Evolutionary conservation across 345 rosid genomes (phyloP).

Genomic region (Fremontodendron californicum): DNA sequence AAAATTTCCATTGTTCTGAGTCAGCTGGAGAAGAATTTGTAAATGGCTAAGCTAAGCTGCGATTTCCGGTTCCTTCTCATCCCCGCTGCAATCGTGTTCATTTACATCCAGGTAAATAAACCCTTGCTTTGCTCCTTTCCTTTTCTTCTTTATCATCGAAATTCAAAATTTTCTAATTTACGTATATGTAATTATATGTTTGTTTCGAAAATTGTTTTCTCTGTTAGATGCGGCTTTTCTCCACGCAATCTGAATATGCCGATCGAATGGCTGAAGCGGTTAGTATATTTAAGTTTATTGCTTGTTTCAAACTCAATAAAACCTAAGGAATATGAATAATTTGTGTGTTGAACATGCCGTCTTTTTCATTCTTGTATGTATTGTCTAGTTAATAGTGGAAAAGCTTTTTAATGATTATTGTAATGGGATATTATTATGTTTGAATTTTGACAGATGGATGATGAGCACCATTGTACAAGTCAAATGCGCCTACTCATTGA

Average conservation of each 20-base stretch:
- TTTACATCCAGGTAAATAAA: constrained; percentile 69
- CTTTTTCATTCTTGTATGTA: background rate
- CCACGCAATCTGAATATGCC: constrained; percentile 73
- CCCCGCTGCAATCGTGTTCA: constrained; percentile 65
- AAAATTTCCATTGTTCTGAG: background rate
- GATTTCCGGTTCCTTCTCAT: constrained; percentile 79
- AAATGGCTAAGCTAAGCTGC: constrained; percentile 29
- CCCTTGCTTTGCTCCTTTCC: background rate
- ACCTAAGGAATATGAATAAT: background rate
- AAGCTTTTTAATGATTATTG: background rate
- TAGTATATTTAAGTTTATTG: constrained; percentile 18
- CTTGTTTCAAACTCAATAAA: background rate
- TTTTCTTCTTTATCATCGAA: background rate
- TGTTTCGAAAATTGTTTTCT: background rate
- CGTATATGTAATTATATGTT: background rate
- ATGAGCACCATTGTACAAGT: constrained; percentile 73
- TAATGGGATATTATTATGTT: background rate
- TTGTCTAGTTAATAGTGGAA: background rate
- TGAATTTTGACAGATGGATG: constrained; percentile 52
- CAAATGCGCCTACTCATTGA: constrained; percentile 73
- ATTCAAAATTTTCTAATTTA: background rate
- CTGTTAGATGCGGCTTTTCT: constrained; percentile 70
- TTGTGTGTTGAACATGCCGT: background rate
- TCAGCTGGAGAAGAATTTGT: background rate
- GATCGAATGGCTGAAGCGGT: constrained; percentile 81